Percentiles rank a stretch among this genome's conserved stretches.
These are phyloP conservation scores for Trametes elegans DNA, from an alignment of 768 basidiomycete genomes.

Conservation along the genomic window DNA sequence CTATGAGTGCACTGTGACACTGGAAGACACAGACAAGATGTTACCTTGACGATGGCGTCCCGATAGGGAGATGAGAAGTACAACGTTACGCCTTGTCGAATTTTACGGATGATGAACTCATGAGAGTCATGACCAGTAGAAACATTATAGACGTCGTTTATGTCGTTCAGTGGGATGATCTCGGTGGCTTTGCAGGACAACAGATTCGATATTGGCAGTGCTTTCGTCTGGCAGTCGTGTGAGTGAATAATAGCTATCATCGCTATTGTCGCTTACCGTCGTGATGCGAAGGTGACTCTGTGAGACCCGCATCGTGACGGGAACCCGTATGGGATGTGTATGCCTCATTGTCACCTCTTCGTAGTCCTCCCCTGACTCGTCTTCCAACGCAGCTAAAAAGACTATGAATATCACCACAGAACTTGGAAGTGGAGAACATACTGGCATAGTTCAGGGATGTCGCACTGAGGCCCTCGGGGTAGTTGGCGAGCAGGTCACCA, in stretches of 20 bases:
- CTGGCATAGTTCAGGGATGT: conserved; percentile 53
- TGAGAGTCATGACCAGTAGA: conserved; percentile 71
- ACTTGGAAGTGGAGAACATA: conserved; percentile 35
- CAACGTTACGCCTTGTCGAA: conserved; percentile 64
- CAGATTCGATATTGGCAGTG: conserved; percentile 65
- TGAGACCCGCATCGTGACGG: conserved; percentile 67
- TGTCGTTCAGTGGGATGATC: conserved; percentile 72
- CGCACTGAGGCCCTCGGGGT: conserved; percentile 39
- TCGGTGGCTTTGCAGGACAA: conserved; percentile 79
- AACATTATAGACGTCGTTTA: conserved; percentile 86
- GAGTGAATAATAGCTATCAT: conserved; percentile 15
- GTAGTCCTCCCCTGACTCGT: conserved; percentile 54
- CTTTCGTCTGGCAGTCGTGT: conserved; percentile 48
- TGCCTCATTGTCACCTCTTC: conserved; percentile 66
- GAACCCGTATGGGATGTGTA: conserved; percentile 62
- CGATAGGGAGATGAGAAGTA: conserved; percentile 73
- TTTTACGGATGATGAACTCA: conserved; percentile 80
- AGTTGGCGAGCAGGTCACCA: conserved; percentile 53
- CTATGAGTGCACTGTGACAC: not conserved
- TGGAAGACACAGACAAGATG: not conserved
- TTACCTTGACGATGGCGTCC: conserved; percentile 74
- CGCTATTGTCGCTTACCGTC: conserved; percentile 51
- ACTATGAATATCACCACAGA: conserved; percentile 6
- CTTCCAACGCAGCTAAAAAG: conserved; percentile 55
- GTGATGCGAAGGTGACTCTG: conserved; percentile 73